Conservation (phyloP, 495 filamentous ascomycete genomes). For the Trichocladium antarcticum region DNA sequence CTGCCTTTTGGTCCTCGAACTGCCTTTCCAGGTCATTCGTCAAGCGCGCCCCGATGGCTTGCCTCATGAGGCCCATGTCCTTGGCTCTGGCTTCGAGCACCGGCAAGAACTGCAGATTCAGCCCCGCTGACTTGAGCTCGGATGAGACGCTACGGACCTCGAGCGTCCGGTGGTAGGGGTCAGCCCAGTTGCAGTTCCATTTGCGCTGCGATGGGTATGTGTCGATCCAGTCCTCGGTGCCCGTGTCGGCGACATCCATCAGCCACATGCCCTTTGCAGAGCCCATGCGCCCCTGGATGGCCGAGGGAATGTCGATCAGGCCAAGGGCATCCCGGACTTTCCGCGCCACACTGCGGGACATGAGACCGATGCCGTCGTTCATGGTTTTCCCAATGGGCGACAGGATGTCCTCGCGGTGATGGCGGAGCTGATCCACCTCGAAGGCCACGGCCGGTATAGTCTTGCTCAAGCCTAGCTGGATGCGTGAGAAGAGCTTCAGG, state of each 20-base stretch:
- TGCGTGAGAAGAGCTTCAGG: conserved; percentile 32
- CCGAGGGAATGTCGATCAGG: conserved; percentile 52
- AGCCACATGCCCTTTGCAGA: conserved; percentile 89
- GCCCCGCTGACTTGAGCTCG: conserved; percentile 48
- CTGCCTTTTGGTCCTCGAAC: conserved; percentile 47
- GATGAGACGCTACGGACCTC: conserved; percentile 58
- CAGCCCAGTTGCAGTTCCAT: conserved; percentile 49
- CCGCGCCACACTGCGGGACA: conserved; percentile 53
- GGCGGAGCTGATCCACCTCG: conserved; percentile 28
- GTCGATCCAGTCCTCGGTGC: conserved; percentile 55
- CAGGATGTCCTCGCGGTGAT: conserved; percentile 24
- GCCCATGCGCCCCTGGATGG: conserved; percentile 71
- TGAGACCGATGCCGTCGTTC: conserved; percentile 72
- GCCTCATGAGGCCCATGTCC: conserved; percentile 36
- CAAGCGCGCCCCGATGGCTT: conserved; percentile 49
- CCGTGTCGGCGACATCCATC: conserved; percentile 43
- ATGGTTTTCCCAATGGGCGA: conserved; percentile 44
- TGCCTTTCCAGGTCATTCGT: conserved; percentile 47
- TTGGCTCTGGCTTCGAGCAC: conserved; percentile 61
- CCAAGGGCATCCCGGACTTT: conserved; percentile 49
- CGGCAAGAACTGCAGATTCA: conserved; percentile 69
- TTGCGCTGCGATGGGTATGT: conserved; percentile 73
- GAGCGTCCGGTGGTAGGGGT: conserved; percentile 49
- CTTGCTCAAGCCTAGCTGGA: conserved; percentile 37
- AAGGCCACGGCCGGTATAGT: conserved; percentile 30